phyloP scores from a whole-genome alignment of 2,329 filamentous ascomycete genomes.

The Periconia sp. region DNA sequence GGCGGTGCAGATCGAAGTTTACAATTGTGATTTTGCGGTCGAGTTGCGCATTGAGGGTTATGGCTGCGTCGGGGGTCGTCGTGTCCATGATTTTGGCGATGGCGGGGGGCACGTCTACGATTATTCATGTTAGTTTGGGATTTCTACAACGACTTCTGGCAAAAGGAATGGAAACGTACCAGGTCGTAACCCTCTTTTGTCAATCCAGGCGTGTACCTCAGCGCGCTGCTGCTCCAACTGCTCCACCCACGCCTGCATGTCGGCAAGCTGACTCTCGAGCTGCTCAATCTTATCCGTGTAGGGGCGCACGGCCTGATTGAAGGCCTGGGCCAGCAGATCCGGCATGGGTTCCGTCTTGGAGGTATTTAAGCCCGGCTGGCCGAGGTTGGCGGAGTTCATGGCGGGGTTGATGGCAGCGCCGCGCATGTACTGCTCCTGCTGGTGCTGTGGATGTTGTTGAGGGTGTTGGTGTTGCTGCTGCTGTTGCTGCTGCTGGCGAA shows the following conservation, averaged over 20 bases:
- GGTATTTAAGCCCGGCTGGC: conserved; percentile 13
- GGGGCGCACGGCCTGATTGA: conserved; percentile 56
- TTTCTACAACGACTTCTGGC: background rate
- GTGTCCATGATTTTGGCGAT: conserved; percentile 58
- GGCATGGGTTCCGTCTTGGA: conserved; percentile 48
- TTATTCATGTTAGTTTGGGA: conserved; percentile 12
- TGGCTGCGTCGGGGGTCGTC: conserved; percentile 51
- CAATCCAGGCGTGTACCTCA: conserved; percentile 58
- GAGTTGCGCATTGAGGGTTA: conserved; percentile 57
- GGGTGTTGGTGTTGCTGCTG: background rate
- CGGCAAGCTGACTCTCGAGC: conserved; percentile 54
- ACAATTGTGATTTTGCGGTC: conserved; percentile 61
- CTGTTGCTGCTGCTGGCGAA: conserved; percentile 18
- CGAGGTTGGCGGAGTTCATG: conserved; percentile 20
- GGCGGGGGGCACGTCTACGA: conserved; percentile 52
- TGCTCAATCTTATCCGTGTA: conserved; percentile 57
- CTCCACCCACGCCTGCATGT: conserved; percentile 53
- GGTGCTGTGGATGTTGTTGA: background rate
- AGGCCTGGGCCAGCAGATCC: conserved; percentile 54
- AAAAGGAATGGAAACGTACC: conserved; percentile 39
- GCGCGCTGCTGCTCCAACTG: conserved; percentile 54
- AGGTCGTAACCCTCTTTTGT: conserved; percentile 56
- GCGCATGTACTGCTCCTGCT: conserved; percentile 9
- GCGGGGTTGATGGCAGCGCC: conserved; percentile 2
- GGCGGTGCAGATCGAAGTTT: conserved; percentile 59